Conservation (phyloP, 2,329 filamentous ascomycete species). For the Botrytis elliptica region DNA sequence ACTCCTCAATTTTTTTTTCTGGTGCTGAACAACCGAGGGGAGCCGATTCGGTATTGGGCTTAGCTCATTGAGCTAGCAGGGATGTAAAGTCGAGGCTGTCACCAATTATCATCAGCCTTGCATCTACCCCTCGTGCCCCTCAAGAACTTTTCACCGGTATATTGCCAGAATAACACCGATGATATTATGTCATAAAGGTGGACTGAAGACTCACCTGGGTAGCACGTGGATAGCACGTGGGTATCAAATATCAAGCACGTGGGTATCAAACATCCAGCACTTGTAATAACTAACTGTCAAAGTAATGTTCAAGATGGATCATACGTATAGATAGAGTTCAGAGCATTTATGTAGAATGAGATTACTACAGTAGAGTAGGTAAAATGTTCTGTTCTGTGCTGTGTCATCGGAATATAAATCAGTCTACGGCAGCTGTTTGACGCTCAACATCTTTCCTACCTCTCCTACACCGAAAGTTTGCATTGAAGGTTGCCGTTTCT, state of each 20-base stretch:
- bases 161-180: conserved; percentile 1
- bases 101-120: not conserved
- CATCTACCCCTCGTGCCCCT: conserved; percentile 5
- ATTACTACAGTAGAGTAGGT: not conserved
- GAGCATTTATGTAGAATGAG: not conserved
- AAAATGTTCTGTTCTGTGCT: not conserved
- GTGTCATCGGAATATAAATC: not conserved
- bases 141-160: conserved; percentile 2
- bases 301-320: not conserved
- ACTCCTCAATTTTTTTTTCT: conserved; percentile 7
- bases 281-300: not conserved
- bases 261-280: not conserved
- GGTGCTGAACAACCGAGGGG: conserved; percentile 11
- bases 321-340: not conserved
- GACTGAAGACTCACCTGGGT: not conserved
- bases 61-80: not conserved
- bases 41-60: not conserved
- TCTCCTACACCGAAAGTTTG: not conserved
- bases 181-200: not conserved
- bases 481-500: not conserved
- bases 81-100: not conserved
- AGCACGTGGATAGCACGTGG: not conserved
- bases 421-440: not conserved
- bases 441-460: not conserved
- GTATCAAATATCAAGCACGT: not conserved